Conservation (phyloP, 2,329 filamentous ascomycete species). For the Penicillium oxalicum region DNA sequence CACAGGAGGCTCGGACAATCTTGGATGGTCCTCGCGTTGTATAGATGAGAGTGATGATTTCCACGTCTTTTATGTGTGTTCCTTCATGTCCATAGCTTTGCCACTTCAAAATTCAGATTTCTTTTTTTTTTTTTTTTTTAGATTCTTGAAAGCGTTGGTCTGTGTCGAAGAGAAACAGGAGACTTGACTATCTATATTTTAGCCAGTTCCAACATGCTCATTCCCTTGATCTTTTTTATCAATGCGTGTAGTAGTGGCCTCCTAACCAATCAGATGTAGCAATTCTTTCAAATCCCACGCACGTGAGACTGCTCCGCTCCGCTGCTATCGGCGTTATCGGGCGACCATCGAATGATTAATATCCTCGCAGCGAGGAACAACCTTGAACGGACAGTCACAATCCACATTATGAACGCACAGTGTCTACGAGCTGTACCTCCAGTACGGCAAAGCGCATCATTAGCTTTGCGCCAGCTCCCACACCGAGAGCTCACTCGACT, state of each 20-base stretch:
- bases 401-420: slow-evolving; percentile 16
- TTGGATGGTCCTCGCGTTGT: slow-evolving; percentile 50
- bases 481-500: slow-evolving; percentile 34
- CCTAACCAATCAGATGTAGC: no score
- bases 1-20: slow-evolving; percentile 69
- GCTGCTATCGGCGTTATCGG: slow-evolving; percentile 4
- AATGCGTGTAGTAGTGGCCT: no score
- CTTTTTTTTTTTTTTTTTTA: background rate
- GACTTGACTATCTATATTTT: no score
- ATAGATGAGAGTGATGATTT: slow-evolving; percentile 9
- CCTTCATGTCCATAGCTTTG: slow-evolving; percentile 17
- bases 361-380: background rate
- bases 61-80: slow-evolving; percentile 8
- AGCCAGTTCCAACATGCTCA: no score
- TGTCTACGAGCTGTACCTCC: slow-evolving; percentile 14
- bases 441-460: slow-evolving; percentile 9
- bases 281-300: background rate
- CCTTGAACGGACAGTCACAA: background rate
- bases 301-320: slow-evolving; percentile 4
- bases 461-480: slow-evolving; percentile 33
- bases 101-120: slow-evolving; percentile 4
- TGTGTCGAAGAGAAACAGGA: no score
- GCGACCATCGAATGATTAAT: background rate
- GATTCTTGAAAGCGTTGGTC: no score
- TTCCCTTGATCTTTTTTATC: no score